phyloP scores from a whole-genome alignment of 1,284 basidiomycete genomes.

The Malassezia sp. region DNA sequence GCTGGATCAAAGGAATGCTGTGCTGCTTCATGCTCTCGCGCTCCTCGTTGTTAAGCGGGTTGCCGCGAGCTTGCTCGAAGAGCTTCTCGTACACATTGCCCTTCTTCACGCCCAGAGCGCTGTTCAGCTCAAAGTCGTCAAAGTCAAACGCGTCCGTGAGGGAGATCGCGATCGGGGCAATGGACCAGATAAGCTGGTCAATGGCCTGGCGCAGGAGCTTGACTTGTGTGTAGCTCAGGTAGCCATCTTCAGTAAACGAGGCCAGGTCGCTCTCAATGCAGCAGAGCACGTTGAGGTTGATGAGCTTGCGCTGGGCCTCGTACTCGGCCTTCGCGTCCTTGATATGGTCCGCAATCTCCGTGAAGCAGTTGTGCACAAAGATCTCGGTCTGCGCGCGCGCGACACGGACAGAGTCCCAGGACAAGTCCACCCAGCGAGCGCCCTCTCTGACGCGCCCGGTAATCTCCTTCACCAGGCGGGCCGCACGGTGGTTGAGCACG shows the following conservation, averaged over 20 bases:
- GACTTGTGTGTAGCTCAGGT: no score
- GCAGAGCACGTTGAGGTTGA: slow-evolving; percentile 14
- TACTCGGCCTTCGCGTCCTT: no score
- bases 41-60: slow-evolving; percentile 35
- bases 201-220: no score
- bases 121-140: slow-evolving; percentile 47
- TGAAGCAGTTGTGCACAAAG: slow-evolving; percentile 19
- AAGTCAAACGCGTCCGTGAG: slow-evolving; percentile 43
- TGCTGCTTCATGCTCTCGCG: no score
- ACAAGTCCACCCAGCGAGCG: slow-evolving; percentile 18
- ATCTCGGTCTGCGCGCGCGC: slow-evolving; percentile 18
- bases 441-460: no score
- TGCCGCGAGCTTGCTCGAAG: slow-evolving; percentile 39
- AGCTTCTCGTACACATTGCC: slow-evolving; percentile 44
- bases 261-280: slow-evolving; percentile 17
- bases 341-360: no score
- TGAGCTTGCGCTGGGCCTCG: slow-evolving; percentile 10
- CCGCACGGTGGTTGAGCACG: no score
- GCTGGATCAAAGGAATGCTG: no score
- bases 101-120: slow-evolving; percentile 44
- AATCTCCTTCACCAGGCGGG: no score
- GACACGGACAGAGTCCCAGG: slow-evolving; percentile 20
- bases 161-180: slow-evolving; percentile 45
- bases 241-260: no score
- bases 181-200: no score